Percentiles rank a stretch among this genome's conserved stretches.
These are phyloP conservation scores for Ustilago hordei DNA, from an alignment of 1,284 basidiomycete genomes.

Conservation along the genomic window DNA sequence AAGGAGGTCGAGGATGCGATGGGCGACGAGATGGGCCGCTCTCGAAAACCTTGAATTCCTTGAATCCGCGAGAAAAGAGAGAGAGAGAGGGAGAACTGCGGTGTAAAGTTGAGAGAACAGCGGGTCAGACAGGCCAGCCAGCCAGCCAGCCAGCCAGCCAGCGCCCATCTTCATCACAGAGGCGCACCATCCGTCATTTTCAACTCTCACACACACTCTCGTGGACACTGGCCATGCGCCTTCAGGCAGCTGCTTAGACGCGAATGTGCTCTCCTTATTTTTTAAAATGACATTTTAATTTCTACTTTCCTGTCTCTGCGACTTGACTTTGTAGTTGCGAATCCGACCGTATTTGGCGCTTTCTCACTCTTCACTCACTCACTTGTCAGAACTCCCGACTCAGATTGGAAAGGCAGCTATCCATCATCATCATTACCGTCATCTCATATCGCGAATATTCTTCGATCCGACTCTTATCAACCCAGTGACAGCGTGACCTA, in stretches of 20 bases:
- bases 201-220: background rate
- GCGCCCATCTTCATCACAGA: background rate
- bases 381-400: no score
- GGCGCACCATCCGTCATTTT: background rate
- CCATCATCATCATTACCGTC: no score
- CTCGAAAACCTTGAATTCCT: constrained; percentile 1
- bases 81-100: background rate
- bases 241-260: background rate
- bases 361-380: background rate
- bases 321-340: no score
- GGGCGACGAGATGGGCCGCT: background rate
- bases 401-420: background rate
- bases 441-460: no score
- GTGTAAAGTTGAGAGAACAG: background rate
- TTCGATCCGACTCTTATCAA: no score
- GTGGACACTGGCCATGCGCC: constrained; percentile 3
- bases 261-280: constrained; percentile 1
- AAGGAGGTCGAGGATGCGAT: background rate
- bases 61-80: background rate
- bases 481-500: no score
- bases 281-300: background rate
- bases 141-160: background rate
- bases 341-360: background rate
- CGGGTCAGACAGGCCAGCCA: background rate
- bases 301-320: background rate